Conservation (phyloP, 345 rosid species). For the Citrus hindsii region DNA sequence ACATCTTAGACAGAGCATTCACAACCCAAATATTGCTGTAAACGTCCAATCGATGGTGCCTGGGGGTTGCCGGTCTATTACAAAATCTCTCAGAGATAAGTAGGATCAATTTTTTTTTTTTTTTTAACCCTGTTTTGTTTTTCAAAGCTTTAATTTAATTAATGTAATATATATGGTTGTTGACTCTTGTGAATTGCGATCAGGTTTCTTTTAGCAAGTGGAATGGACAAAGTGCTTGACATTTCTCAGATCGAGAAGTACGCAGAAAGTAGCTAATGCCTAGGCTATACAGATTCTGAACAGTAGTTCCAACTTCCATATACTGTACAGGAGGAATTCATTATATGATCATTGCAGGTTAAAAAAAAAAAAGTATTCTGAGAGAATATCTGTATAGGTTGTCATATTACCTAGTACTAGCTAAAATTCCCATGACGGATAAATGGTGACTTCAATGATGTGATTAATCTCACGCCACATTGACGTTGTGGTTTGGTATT, state of each 20-base stretch:
- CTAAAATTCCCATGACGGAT: background rate
- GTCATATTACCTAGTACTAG: background rate
- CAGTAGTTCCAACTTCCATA: too few relatives aligned
- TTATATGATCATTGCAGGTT: too few relatives aligned
- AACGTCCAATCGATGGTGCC: slow-evolving; percentile 68
- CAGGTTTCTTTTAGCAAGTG: slow-evolving; percentile 70
- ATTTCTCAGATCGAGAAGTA: slow-evolving; percentile 52
- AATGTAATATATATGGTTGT: background rate
- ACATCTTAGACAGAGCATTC: slow-evolving; percentile 88
- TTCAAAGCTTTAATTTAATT: background rate
- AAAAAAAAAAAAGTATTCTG: background rate
- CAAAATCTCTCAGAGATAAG: slow-evolving; percentile 50
- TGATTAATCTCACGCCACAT: too few relatives aligned
- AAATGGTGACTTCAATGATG: background rate
- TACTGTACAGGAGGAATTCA: background rate
- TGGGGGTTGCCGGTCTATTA: slow-evolving; percentile 64
- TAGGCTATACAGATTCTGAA: background rate
- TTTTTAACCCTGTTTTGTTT: background rate
- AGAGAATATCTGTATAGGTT: too few relatives aligned
- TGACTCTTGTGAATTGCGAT: slow-evolving; percentile 18
- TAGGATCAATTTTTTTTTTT: slow-evolving; percentile 4
- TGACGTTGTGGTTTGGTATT: too few relatives aligned
- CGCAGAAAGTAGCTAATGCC: slow-evolving; percentile 10
- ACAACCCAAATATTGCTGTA: slow-evolving; percentile 81
- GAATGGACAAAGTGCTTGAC: slow-evolving; percentile 58